Evolutionary conservation across 1,284 basidiomycete species (phyloP).

Genomic region (Schizophyllum amplum): DNA sequence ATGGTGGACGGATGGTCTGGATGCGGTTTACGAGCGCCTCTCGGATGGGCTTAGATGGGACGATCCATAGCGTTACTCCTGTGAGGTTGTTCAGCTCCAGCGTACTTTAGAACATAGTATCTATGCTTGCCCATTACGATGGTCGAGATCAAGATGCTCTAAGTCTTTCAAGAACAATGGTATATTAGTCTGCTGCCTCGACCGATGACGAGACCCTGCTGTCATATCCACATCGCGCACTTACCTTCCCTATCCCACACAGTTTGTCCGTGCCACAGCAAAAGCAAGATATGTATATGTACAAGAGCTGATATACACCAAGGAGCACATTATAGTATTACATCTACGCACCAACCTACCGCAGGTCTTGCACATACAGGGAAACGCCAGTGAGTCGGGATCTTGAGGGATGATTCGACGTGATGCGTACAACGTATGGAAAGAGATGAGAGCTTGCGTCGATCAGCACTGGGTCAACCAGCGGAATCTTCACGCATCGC

Average conservation of each 20-base stretch:
- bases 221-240: no score
- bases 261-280: background rate
- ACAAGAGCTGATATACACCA: background rate
- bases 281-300: background rate
- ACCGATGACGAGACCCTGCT: no score
- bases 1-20: background rate
- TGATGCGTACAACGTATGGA: no score
- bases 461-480: no score
- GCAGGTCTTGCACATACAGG: background rate
- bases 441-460: no score
- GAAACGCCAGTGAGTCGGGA: no score
- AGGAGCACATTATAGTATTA: background rate
- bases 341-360: background rate
- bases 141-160: background rate
- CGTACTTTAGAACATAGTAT: background rate
- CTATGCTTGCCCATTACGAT: background rate
- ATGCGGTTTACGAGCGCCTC: constrained; percentile 18
- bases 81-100: background rate
- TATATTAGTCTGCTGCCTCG: no score
- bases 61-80: constrained; percentile 59
- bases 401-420: no score
- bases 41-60: constrained; percentile 44
- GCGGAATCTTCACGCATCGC: background rate
- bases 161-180: no score
- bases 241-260: background rate